Conservation (phyloP, 140 eudicot species). For the Anethum foeniculum region DNA sequence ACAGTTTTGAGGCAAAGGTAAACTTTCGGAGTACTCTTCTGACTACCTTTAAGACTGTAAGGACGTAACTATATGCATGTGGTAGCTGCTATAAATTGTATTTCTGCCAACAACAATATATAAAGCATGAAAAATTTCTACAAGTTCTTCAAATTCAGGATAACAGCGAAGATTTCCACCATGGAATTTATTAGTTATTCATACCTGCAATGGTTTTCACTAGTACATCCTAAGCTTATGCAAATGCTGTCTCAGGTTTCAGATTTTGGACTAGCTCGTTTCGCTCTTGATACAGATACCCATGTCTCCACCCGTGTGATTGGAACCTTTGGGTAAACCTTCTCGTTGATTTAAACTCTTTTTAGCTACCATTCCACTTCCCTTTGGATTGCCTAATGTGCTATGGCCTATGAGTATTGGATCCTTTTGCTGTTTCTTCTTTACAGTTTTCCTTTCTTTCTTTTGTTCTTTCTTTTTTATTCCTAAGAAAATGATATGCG, state of each 20-base stretch:
- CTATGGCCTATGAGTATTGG: neutral
- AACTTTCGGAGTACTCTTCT: neutral
- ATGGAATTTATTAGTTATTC: neutral
- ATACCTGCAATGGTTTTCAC: neutral
- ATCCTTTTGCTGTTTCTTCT: too few species aligned
- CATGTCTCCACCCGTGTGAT: slow-evolving; percentile 88
- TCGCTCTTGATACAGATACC: slow-evolving; percentile 61
- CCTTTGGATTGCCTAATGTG: neutral
- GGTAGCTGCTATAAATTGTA: neutral
- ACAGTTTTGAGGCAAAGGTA: slow-evolving; percentile 72
- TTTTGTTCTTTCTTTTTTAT: too few species aligned
- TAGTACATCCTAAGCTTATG: neutral
- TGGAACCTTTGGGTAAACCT: slow-evolving; percentile 90
- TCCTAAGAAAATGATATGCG: too few species aligned
- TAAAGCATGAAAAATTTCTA: neutral
- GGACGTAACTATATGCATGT: neutral
- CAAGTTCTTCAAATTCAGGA: neutral
- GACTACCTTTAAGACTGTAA: neutral
- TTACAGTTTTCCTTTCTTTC: too few species aligned
- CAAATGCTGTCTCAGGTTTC: slow-evolving; percentile 58
- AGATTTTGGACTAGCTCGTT: slow-evolving; percentile 84
- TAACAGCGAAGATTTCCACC: neutral
- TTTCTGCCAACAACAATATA: neutral
- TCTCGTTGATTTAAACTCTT: neutral
- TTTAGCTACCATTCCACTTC: neutral